Conservation (phyloP, 495 filamentous ascomycete genomes). For the Penicillium lagena region DNA sequence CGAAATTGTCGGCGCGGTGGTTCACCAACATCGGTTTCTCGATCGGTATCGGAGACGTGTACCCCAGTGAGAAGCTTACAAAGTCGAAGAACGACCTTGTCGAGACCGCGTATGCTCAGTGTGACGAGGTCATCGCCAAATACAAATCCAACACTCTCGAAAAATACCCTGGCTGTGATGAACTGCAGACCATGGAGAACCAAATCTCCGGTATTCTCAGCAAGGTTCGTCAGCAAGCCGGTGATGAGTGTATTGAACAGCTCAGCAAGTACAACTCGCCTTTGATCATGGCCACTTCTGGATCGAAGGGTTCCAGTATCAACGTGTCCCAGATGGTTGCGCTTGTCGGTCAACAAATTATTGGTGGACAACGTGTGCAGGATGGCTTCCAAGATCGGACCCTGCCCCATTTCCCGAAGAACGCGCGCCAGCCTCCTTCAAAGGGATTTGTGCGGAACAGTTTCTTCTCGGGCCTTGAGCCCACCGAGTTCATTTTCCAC, state of each 20-base stretch:
- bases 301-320: conserved; percentile 92
- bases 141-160: conserved; percentile 73
- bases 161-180: conserved; percentile 80
- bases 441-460: conserved; percentile 97
- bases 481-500: conserved; percentile 95
- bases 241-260: conserved; percentile 83
- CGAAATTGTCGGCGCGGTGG: conserved; percentile 83
- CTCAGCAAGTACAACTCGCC: conserved; percentile 90
- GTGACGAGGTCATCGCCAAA: conserved; percentile 75
- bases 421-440: conserved; percentile 78
- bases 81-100: conserved; percentile 69
- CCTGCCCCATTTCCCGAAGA: conserved; percentile 92
- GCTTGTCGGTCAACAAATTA: conserved; percentile 95
- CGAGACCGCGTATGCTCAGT: conserved; percentile 68
- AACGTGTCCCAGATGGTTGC: conserved; percentile 99
- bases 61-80: conserved; percentile 62
- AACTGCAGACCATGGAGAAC: conserved; percentile 89
- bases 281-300: conserved; percentile 93
- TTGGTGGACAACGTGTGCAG: conserved; percentile 83
- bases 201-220: conserved; percentile 84
- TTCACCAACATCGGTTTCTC: conserved; percentile 91
- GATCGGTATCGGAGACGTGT: conserved; percentile 92
- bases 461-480: conserved; percentile 88
- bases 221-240: conserved; percentile 81
- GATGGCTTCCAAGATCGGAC: conserved; percentile 96